Evolutionary conservation across 495 filamentous ascomycete genomes (phyloP).

Genomic region (Daldinia caldariorum): DNA sequence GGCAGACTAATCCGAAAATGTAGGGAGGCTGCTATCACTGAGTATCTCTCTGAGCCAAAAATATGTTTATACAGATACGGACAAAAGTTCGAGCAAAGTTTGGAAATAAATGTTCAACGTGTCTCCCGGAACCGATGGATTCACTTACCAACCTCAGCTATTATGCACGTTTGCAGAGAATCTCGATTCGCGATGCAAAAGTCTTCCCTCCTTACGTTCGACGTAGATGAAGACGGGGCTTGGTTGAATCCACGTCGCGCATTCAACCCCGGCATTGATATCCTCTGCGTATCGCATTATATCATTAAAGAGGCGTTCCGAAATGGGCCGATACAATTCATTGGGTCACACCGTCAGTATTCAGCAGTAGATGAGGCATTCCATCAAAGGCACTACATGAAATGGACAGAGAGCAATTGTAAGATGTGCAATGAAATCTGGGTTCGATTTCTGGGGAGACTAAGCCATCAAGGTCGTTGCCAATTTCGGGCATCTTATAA

Average conservation of each 20-base stretch:
- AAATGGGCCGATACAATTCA: not conserved
- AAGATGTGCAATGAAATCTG: not conserved
- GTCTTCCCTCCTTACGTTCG: not conserved
- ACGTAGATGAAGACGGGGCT: not conserved
- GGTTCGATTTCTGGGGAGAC: too few relatives aligned
- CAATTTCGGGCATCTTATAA: not conserved
- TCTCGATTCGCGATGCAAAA: not conserved
- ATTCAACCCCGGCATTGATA: not conserved
- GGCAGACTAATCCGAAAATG: not conserved
- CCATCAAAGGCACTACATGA: not conserved
- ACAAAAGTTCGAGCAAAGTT: too few relatives aligned
- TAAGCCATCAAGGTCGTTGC: too few relatives aligned
- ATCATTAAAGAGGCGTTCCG: not conserved
- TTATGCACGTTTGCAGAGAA: not conserved
- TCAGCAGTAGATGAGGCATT: not conserved
- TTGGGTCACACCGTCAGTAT: not conserved
- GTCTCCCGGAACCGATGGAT: too few relatives aligned
- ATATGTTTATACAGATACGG: not conserved
- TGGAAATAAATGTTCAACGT: too few relatives aligned
- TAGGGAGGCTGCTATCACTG: not conserved
- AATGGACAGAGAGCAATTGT: not conserved
- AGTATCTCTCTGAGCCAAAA: not conserved
- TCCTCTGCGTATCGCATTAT: not conserved
- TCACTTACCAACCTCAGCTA: not conserved
- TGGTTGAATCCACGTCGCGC: not conserved